These are phyloP conservation scores for Tetrapyrgos nigripes DNA, from an alignment of 1,284 basidiomycete genomes.

Conservation along the genomic window DNA sequence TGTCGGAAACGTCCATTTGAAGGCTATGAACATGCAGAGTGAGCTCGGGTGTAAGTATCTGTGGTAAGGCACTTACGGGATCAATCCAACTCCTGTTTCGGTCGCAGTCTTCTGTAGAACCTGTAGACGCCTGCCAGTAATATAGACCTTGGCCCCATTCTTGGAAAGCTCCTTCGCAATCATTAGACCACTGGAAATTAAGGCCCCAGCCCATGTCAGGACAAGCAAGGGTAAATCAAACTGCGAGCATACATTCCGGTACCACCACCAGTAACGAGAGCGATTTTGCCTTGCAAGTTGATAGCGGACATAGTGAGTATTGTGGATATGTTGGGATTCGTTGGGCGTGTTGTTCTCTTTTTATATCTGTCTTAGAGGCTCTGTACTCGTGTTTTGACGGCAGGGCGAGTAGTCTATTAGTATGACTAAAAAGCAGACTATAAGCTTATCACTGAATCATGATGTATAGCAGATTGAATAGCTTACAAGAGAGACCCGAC, in stretches of 20 bases:
- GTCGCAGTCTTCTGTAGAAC: conserved; percentile 29
- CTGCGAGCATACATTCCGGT: conserved; percentile 35
- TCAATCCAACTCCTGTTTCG: not conserved
- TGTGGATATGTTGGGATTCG: no score
- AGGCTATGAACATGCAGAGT: not conserved
- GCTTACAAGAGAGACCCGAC: no score
- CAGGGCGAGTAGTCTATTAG: no score
- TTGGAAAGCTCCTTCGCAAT: conserved; percentile 43
- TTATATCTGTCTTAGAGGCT: no score
- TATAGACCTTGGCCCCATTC: conserved; percentile 50
- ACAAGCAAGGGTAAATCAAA: not conserved
- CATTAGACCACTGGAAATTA: conserved; percentile 35
- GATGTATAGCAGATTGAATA: no score
- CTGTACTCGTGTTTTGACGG: no score
- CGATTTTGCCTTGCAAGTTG: conserved; percentile 8
- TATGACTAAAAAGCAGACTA: no score
- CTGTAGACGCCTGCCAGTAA: conserved; percentile 32
- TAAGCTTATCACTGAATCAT: no score
- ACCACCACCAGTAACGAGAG: conserved; percentile 18
- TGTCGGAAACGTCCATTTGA: conserved; percentile 13
- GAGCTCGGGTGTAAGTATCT: not conserved
- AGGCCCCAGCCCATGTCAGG: no score
- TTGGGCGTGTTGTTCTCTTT: no score
- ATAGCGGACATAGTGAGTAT: no score
- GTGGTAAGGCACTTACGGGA: conserved; percentile 7